A percentile compares a stretch with the other conserved stretches of the same genome.
phyloP scores from a whole-genome alignment of 371 early-diverging fungal genomes.

The Mortierella sp. region DNA sequence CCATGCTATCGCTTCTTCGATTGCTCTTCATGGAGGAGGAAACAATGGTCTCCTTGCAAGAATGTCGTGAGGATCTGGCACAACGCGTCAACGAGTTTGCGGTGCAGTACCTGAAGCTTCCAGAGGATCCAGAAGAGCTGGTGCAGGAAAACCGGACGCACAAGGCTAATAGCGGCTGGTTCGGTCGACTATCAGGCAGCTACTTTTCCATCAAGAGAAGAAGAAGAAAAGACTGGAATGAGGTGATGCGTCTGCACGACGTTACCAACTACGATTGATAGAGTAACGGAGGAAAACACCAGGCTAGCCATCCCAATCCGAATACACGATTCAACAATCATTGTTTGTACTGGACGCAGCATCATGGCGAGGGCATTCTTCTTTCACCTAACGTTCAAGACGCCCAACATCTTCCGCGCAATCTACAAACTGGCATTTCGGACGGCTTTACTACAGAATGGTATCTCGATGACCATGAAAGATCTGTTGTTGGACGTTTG shows the following conservation, averaged over 20 bases:
- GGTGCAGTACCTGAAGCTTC: conserved; percentile 35
- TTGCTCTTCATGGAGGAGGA: conserved; percentile 43
- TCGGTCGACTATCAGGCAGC: conserved; percentile 43
- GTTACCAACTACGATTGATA: conserved; percentile 43
- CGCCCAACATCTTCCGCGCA: no score
- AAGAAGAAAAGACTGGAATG: conserved; percentile 56
- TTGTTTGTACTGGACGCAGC: no score
- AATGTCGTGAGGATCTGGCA: conserved; percentile 29
- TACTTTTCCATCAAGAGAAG: conserved; percentile 53
- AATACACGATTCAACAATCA: no score
- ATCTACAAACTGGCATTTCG: no score
- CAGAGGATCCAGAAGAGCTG: conserved; percentile 49
- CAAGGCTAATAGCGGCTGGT: conserved; percentile 36
- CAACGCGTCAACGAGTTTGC: conserved; percentile 40
- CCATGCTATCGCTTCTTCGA: conserved; percentile 35
- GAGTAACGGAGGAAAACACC: no score
- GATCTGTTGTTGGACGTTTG: no score
- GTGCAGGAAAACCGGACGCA: conserved; percentile 43
- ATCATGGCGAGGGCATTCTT: no score
- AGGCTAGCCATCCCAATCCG: no score
- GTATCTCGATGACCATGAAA: no score
- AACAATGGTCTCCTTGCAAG: conserved; percentile 37
- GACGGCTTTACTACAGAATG: no score
- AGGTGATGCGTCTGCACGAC: conserved; percentile 52
- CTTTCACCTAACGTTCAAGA: no score